Conservation (phyloP, 1,139 yeast genomes). For the Pichia sp. region DNA sequence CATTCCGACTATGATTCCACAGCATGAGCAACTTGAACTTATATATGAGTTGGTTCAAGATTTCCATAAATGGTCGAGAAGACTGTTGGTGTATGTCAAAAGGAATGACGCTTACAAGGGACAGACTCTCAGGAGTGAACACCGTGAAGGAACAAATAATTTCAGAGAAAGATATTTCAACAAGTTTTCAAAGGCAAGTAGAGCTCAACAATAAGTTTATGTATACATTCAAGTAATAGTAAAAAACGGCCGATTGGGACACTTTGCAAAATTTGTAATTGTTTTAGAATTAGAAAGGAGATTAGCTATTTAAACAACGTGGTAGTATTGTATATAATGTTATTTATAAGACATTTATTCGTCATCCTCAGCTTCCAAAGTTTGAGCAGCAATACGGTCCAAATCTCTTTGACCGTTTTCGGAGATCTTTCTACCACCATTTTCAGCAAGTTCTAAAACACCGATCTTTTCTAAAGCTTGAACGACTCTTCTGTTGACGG, state of each 20-base stretch:
- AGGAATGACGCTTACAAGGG: slow-evolving; percentile 59
- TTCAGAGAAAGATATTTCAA: slow-evolving; percentile 80
- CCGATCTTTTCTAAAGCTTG: slow-evolving; percentile 99
- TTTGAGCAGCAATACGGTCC: slow-evolving; percentile 99
- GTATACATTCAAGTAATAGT: not conserved
- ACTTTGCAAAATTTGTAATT: slow-evolving; percentile 1
- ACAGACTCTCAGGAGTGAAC: slow-evolving; percentile 41
- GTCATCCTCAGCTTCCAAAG: slow-evolving; percentile 82
- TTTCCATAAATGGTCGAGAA: slow-evolving; percentile 88
- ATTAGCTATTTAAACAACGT: slow-evolving; percentile 6
- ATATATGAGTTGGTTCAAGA: slow-evolving; percentile 77
- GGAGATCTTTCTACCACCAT: slow-evolving; percentile 99
- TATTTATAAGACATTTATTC: slow-evolving; percentile 33
- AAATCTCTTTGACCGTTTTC: slow-evolving; percentile 99
- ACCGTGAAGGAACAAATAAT: slow-evolving; percentile 43
- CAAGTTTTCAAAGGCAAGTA: slow-evolving; percentile 41
- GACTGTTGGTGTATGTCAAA: slow-evolving; percentile 75
- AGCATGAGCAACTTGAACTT: slow-evolving; percentile 67
- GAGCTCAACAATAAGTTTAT: not conserved
- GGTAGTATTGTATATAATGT: slow-evolving; percentile 7
- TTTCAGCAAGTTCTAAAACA: slow-evolving; percentile 91
- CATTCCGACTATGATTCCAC: slow-evolving; percentile 69
- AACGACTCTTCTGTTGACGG: slow-evolving; percentile 96
- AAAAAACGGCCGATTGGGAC: not conserved
- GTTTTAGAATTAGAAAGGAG: slow-evolving; percentile 8